These are phyloP conservation scores for Juncus effusus DNA, from an alignment of 176 grass and related monocot genomes.

Conservation along the genomic window DNA sequence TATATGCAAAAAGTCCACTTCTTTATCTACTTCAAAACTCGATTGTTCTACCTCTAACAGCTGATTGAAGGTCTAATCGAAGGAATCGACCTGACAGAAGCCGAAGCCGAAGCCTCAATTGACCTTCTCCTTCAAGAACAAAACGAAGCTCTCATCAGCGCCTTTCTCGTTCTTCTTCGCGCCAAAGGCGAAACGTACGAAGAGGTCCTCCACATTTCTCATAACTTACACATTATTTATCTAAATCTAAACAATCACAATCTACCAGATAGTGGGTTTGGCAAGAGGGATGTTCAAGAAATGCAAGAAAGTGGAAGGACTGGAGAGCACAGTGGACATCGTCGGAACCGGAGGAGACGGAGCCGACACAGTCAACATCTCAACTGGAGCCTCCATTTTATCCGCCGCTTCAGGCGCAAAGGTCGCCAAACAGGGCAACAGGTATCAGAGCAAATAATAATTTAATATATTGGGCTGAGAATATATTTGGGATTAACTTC, in stretches of 20 bases:
- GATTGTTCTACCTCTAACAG: conserved; percentile 22
- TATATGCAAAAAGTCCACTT: no score
- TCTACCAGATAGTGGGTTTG: conserved; percentile 64
- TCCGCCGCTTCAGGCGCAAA: conserved; percentile 79
- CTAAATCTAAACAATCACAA: not conserved
- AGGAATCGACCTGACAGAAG: conserved; percentile 66
- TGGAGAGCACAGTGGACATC: conserved; percentile 69
- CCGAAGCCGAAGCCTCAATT: conserved; percentile 66
- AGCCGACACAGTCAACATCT: conserved; percentile 93
- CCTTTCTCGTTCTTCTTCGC: conserved; percentile 89
- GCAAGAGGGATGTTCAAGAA: conserved; percentile 80
- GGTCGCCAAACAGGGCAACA: conserved; percentile 62
- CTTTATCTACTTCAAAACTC: no score
- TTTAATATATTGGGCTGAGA: no score
- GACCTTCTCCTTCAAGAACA: conserved; percentile 53
- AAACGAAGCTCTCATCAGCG: conserved; percentile 71
- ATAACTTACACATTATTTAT: no score
- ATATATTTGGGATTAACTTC: no score
- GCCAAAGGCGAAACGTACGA: conserved; percentile 95
- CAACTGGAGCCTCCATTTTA: conserved; percentile 79
- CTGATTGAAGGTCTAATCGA: conserved; percentile 72
- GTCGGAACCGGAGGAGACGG: conserved; percentile 95
- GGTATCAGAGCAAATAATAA: no score
- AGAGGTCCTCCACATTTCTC: conserved; percentile 14
- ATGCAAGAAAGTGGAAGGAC: conserved; percentile 51